Base-by-base conservation (phyloP, 306 rosid genomes). In the Pueraria montana region DNA sequence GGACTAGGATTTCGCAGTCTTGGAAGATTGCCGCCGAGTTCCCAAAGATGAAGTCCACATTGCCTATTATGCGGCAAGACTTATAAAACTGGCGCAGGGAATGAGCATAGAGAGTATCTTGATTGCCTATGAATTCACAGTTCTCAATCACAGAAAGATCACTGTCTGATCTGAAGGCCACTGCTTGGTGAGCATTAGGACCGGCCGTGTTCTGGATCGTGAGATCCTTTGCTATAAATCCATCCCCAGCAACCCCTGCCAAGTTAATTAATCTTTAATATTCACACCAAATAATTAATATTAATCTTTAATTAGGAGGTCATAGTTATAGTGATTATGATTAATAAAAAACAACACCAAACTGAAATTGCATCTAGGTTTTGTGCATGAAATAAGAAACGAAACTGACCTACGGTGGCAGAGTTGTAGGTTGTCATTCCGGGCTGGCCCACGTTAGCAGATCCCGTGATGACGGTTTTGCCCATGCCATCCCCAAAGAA, bases 21-120 rank as follows among this genome's bases (percentile, higher is more conserved):
- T 90, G 92, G 83, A 96, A 96, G 72, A 96, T 30, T 5, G 99
- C 42, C 0, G 99, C 97, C 0, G 99, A 92, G 85, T 94, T 96
- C 48, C 99, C 99, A 4, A 96, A 96, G 58, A 96, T 96, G 90
- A 96, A 96, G 78, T 96, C 98, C 6, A 96, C 99, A 11, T 94
- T 96, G 82, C 98, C 99, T 1, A 87, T 46, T 8, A 96, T 96
- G 4, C 87, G 88, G 76, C 99, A 94, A 0, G 94, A 88, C 56
- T 92, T 96, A 82, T 93, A 96, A 72, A 92, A 92, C 27, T 96
- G 99, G 21, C 98, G 93, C 6, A 92, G 86, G 52, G 96, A 55
- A 36, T 82, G 98, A 9, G 94, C 98, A 34, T 96, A 96, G 8
- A 96, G 92, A 5, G 99, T 94, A 45, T 96, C 99, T 64, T 96